Percentiles rank a stretch among this genome's conserved stretches.
Evolutionary conservation across 2,329 filamentous ascomycete species (phyloP).

Genomic region (Microsporum ferrugineum): DNA sequence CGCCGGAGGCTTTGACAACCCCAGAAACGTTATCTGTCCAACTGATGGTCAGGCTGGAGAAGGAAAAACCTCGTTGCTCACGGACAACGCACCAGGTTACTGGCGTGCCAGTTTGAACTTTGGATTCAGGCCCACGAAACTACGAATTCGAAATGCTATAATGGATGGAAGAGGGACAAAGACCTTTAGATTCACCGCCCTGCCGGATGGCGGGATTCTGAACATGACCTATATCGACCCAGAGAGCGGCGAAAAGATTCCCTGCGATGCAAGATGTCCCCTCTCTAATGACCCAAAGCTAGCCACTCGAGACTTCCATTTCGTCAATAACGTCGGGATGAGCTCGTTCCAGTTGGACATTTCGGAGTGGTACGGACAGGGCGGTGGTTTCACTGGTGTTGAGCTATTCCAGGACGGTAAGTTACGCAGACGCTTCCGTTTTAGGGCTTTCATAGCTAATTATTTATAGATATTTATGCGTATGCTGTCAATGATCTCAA

Average conservation of each 20-base stretch:
- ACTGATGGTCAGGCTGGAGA: constrained; percentile 42
- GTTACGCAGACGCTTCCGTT: neutral
- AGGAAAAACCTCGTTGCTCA: constrained; percentile 74
- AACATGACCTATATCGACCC: constrained; percentile 85
- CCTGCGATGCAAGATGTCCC: constrained; percentile 76
- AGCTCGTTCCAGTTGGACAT: constrained; percentile 75
- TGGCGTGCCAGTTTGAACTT: constrained; percentile 79
- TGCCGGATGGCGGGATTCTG: constrained; percentile 85
- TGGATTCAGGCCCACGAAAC: constrained; percentile 72
- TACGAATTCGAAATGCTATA: constrained; percentile 80
- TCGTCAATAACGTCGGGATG: constrained; percentile 84
- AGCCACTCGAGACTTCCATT: constrained; percentile 76
- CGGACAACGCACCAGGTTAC: constrained; percentile 62
- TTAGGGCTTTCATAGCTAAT: constrained; percentile 7
- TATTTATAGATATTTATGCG: constrained; percentile 53
- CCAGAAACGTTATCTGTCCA: constrained; percentile 73
- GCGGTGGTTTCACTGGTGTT: constrained; percentile 74
- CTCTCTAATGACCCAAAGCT: constrained; percentile 57
- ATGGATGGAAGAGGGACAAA: constrained; percentile 74
- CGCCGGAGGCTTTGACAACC: constrained; percentile 57
- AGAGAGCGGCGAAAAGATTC: constrained; percentile 51
- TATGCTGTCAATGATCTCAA: constrained; percentile 85
- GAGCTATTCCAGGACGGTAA: constrained; percentile 68
- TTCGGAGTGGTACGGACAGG: constrained; percentile 72
- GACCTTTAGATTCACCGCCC: constrained; percentile 73